Evolutionary conservation across 148 eudicot genomes (phyloP), one percentile per base, ranked within the genome.

Genomic region (Silene latifolia): DNA sequence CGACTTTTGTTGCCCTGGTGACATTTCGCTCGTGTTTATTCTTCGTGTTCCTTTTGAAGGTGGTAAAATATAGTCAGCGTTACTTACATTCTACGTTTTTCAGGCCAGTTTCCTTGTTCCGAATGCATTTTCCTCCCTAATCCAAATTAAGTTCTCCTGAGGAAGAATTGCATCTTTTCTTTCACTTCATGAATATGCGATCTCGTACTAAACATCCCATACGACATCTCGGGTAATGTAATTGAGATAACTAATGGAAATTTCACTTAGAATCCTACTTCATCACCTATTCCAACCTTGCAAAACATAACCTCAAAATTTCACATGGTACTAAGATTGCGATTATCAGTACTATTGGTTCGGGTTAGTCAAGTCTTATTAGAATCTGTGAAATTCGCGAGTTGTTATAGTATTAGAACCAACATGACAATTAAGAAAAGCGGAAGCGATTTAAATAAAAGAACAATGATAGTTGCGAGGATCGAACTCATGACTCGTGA

Each of bases 51-150:
- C 89, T 2, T 85, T 88, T n/a, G 82, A 81, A 23, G 80, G 84
- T 3, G 89, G 92, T 2, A 81, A 78, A 73, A 63, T 88, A 2
- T 72, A 86, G 63, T 83, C 89, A 18, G 85, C 92, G 2, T 71
- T 86, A 54, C 89, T 89, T 42, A 86, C 89, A 17, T 86, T 88
- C 35, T 72, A 84, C 13, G 86, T 88, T 39, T 84, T 86, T 32
- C 86, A 76, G 72, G 87, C 88, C 0, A 81, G 86, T 39, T 81
- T 75, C 42, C 59, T 7, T 47, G 83, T 86, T 35, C 88, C 92
- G 4, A 87, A 85, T 8, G 80, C 78, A 8, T 54, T 86, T 12
- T 81, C 87, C 5, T 65, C 83, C 83, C 20, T 88, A 19, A 64
- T 78, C 51, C 89, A 88, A 71, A 74, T 86, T 20, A 88, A 85